Evolutionary conservation across 768 basidiomycete genomes (phyloP).

Genomic region (Termitomyces sp.): DNA sequence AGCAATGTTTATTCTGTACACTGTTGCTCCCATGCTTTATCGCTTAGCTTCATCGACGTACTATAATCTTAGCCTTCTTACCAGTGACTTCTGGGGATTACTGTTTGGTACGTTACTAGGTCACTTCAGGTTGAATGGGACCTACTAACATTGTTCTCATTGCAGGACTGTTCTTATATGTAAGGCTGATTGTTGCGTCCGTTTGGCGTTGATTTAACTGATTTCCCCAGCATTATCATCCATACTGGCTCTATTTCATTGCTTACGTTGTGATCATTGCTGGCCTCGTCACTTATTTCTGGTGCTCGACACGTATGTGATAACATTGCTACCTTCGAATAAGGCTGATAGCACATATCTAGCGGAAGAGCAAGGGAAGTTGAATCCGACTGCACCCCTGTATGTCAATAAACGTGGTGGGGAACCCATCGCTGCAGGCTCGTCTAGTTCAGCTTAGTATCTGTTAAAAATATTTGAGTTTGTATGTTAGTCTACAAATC

Average conservation of each 20-base stretch:
- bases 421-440: neutral
- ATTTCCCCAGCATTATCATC: conserved; percentile 57
- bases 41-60: conserved; percentile 82
- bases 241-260: conserved; percentile 88
- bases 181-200: conserved; percentile 14
- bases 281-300: conserved; percentile 83
- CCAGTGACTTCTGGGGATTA: conserved; percentile 84
- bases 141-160: neutral
- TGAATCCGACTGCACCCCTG: conserved; percentile 14
- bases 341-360: neutral
- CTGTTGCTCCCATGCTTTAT: conserved; percentile 80
- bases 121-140: neutral
- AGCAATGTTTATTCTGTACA: conserved; percentile 85
- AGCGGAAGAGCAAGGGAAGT: conserved; percentile 21
- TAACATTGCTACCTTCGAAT: conserved; percentile 11
- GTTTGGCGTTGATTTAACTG: neutral
- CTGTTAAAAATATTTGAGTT: neutral
- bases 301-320: conserved; percentile 71
- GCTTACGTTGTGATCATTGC: conserved; percentile 64
- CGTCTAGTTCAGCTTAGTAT: conserved; percentile 1
- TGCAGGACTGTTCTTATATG: conserved; percentile 46
- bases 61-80: conserved; percentile 81
- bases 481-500: neutral
- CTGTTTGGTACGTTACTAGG: conserved; percentile 50
- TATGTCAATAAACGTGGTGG: conserved; percentile 18